Percentiles rank a stretch among this genome's conserved stretches.
These are phyloP conservation scores for Marasmius sp. DNA, from an alignment of 1,284 basidiomycete genomes.

Conservation along the genomic window DNA sequence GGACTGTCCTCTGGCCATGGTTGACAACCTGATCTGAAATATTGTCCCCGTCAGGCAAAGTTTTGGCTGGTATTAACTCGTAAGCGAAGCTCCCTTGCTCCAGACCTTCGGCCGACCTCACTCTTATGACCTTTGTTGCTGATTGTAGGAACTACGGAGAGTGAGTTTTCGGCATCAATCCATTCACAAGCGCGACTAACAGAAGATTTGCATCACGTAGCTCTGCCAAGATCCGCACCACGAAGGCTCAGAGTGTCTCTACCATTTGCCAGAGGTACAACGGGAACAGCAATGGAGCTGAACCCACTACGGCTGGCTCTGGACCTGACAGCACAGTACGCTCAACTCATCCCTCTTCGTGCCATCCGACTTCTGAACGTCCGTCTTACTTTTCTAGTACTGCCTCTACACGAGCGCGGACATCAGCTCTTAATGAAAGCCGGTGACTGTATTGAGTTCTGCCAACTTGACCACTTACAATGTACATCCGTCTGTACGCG, in stretches of 20 bases:
- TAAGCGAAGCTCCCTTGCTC: not conserved
- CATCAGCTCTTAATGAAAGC: not conserved
- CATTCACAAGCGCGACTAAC: not conserved
- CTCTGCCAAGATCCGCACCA: conserved; percentile 21
- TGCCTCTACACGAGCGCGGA: conserved; percentile 1
- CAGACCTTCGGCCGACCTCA: not conserved
- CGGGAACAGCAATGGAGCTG: conserved; percentile 13
- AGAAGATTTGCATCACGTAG: conserved; percentile 2
- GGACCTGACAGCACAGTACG: conserved; percentile 12
- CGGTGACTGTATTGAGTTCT: too few relatives aligned
- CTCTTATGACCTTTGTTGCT: not conserved
- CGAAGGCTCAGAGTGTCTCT: conserved; percentile 14
- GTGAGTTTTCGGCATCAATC: conserved; percentile 18
- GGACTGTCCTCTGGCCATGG: conserved; percentile 8
- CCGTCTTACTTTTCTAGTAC: not conserved
- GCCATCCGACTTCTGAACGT: not conserved
- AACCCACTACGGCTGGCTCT: conserved; percentile 9
- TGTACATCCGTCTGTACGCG: too few relatives aligned
- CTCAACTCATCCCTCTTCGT: not conserved
- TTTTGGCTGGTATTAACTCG: conserved; percentile 10
- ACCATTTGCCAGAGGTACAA: conserved; percentile 16
- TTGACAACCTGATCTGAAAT: not conserved
- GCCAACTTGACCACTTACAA: too few relatives aligned
- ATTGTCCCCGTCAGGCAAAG: not conserved
- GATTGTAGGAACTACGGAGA: conserved; percentile 21